Base-by-base conservation (phyloP, 345 rosid genomes). In the Combretum micranthum region DNA sequence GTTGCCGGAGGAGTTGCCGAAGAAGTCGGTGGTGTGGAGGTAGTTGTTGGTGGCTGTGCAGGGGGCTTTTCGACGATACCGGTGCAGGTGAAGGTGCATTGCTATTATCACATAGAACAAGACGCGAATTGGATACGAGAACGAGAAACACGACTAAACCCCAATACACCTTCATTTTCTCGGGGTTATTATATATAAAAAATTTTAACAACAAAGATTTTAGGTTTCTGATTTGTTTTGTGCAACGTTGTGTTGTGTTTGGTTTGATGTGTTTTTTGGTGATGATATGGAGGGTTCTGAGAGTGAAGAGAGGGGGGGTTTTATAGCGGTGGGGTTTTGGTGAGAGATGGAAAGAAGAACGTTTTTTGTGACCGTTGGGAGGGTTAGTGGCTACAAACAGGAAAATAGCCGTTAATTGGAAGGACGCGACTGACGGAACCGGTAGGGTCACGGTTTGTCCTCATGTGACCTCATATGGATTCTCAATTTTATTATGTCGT, bases 401-500 rank as follows among this genome's bases (percentile, higher is more conserved):
- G 1, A 73, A 79, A 62, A 22, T 81, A 81, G 82, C 85, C 86
- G 87, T 81, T 81, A 63, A 51, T 53, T 44, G 69, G 59, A 25
- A 51, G 56, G 64, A 62, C 48, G 23, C 12, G 60, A 65, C 53
- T 62, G 69, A 39, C 13, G 42, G 59, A 42, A 43, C 63, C 61
- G 13, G 44, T 46, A 17, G 14, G 10, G 55, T 22, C 20, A 32
- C 42, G 21, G 13, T 7, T 19, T 20, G 21, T 52, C 53, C 50
- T 20, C 53, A 50, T 23, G 16, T n/a, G 23, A 39, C 16, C 25
- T 20, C 9, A 5, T 5, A 32, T 32, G 9, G 39, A 32, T 32
- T 32, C 39, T 7, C 39, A 4, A 32, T 32, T 11, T 32, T 10
- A 32, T 32, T 10, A 32, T 32, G 4, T 32, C 26, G 5, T 32